Conservation (phyloP, 2,329 filamentous ascomycete genomes). For the Pseudopyricularia javanii region DNA sequence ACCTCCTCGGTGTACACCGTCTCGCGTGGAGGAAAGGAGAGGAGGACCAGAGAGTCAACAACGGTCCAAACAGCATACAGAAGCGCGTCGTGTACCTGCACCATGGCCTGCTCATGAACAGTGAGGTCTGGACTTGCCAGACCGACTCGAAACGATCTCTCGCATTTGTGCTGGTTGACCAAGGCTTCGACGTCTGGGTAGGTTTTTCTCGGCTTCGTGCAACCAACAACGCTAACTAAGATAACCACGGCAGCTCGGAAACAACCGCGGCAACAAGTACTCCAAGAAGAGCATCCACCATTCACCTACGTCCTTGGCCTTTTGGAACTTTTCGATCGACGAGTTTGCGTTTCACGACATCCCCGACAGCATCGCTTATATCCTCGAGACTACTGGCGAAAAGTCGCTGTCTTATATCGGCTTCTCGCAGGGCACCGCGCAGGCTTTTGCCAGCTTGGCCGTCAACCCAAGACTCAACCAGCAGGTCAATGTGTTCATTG, state of each 20-base stretch:
- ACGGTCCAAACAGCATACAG: slow-evolving; percentile 50
- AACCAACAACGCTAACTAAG: background rate
- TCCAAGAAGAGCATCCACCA: slow-evolving; percentile 80
- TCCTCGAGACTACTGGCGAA: slow-evolving; percentile 72
- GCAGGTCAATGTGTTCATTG: slow-evolving; percentile 92
- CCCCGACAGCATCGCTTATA: slow-evolving; percentile 85
- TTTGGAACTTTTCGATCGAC: slow-evolving; percentile 98
- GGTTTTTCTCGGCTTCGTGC: slow-evolving; percentile 15
- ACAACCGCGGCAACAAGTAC: slow-evolving; percentile 98
- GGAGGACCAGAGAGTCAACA: slow-evolving; percentile 67
- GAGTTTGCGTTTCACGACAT: slow-evolving; percentile 98
- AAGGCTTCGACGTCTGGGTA: slow-evolving; percentile 92
- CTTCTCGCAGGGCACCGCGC: slow-evolving; percentile 93
- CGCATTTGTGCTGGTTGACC: slow-evolving; percentile 79
- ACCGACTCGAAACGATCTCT: slow-evolving; percentile 78
- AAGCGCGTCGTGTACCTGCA: slow-evolving; percentile 92
- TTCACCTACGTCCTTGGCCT: slow-evolving; percentile 62
- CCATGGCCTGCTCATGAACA: slow-evolving; percentile 96
- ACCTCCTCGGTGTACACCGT: slow-evolving; percentile 79
- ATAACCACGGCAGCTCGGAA: slow-evolving; percentile 53
- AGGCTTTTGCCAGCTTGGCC: slow-evolving; percentile 86
- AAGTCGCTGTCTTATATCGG: slow-evolving; percentile 87
- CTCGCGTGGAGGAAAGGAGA: slow-evolving; percentile 75
- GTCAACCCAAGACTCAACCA: slow-evolving; percentile 88
- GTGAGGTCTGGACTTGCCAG: slow-evolving; percentile 92